Evolutionary conservation across 2,329 filamentous ascomycete genomes (phyloP), one percentile per base, ranked within the genome.

Genomic region (Sphaerostilbella broomeana): DNA sequence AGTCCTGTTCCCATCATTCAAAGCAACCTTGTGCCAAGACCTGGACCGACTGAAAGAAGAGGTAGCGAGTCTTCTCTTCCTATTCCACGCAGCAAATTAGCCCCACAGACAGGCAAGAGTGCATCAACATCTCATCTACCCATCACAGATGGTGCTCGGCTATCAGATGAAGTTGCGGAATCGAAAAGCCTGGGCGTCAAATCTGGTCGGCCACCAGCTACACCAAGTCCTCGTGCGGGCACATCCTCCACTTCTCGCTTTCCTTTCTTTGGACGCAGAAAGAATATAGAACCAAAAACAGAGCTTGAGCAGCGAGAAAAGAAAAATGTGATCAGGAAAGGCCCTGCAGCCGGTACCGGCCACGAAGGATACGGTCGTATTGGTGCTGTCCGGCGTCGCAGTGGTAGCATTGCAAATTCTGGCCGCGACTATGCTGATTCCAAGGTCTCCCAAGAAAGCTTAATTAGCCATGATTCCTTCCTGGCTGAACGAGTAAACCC

Each of bases 271-370:
- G 70, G 81, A 7, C 77, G 83, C 48, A 79, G 79, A 11, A 94
- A 86, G 59, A 70, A 75, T 1, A 69, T 75, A 1, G 57, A 73
- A 4, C 70, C 77, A 28, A 56, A 60, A n/a, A 44, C 62, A 9
- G 60, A 59, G 15, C 44, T 58, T 1, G 73, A 79, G n/a, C 78
- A 73, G 55, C 69, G 72, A 25, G 47, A 51, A 1, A 51, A 52
- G 18, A 52, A 52, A 33, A 57, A 52, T 31, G 31, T 34, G 3
- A 17, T 67, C 17, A 75, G 84, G 19, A 90, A 87, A 60, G 89
- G 90, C 0, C 90, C 90, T 16, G 78, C 75, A 12, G 90, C 90
- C 27, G 90, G 90, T n/a, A 97, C 90, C 25, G 90, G 90, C 0
- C 88, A 97, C 53, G 90, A 97, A 64, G 84, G 84, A 1, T 89